Conservation (phyloP, 2,329 filamentous ascomycete species). For the Aspergillus vadensis region DNA sequence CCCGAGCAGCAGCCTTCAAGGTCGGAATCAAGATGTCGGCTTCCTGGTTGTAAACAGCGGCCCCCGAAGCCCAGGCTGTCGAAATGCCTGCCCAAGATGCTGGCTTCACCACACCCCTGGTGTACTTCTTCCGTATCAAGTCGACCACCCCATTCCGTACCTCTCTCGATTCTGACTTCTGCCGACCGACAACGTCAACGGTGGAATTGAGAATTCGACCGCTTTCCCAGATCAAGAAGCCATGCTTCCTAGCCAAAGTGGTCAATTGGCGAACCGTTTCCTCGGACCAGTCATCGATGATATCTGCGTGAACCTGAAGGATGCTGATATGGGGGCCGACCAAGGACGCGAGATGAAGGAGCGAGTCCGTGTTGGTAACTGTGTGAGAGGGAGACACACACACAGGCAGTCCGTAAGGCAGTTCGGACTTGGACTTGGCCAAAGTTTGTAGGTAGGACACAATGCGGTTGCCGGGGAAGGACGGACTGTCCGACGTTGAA, state of each 20-base stretch:
- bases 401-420: constrained; percentile 43
- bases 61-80: constrained; percentile 43
- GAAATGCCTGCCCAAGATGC: constrained; percentile 44
- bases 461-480: constrained; percentile 39
- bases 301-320: constrained; percentile 64
- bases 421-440: constrained; percentile 34
- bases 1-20: constrained; percentile 44
- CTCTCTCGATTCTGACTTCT: constrained; percentile 31
- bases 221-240: constrained; percentile 46
- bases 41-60: constrained; percentile 39
- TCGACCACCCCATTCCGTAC: constrained; percentile 37
- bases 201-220: constrained; percentile 42
- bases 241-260: constrained; percentile 38
- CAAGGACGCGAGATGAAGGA: constrained; percentile 59
- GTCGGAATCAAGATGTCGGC: constrained; percentile 46
- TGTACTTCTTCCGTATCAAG: constrained; percentile 42
- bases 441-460: constrained; percentile 41
- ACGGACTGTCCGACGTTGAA: constrained; percentile 14
- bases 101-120: constrained; percentile 39
- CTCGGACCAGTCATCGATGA: constrained; percentile 62
- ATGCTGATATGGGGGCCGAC: constrained; percentile 63
- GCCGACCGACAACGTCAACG: constrained; percentile 35
- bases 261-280: constrained; percentile 51
- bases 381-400: constrained; percentile 58
- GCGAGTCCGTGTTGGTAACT: constrained; percentile 57